Evolutionary conservation across 2,329 filamentous ascomycete species (phyloP).

Genomic region (Colletotrichum acutatum): DNA sequence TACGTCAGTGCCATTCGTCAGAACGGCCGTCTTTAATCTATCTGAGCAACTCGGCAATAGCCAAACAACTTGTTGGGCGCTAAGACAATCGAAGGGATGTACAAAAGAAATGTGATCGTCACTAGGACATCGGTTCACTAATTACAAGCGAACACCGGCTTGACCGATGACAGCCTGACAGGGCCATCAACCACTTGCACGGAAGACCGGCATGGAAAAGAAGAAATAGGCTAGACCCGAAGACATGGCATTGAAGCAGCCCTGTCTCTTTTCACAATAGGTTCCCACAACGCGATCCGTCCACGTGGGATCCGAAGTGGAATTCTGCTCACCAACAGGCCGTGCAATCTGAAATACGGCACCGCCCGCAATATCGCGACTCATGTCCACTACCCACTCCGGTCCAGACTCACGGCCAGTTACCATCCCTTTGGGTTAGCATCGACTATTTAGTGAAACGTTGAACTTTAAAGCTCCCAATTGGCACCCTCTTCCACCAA

Average conservation of each 20-base stretch:
- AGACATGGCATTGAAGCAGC: conserved; percentile 4
- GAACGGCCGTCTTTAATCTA: neutral
- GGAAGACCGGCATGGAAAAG: neutral
- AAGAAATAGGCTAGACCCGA: neutral
- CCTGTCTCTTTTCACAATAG: neutral
- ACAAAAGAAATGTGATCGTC: neutral
- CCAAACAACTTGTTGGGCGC: neutral
- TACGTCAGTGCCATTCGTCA: neutral
- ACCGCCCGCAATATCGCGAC: conserved; percentile 3
- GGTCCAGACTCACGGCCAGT: conserved; percentile 15
- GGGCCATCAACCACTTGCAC: neutral
- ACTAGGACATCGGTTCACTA: neutral
- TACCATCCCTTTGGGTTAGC: conserved; percentile 9
- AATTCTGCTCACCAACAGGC: neutral
- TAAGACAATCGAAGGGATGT: neutral
- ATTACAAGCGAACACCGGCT: neutral
- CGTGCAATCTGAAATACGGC: neutral
- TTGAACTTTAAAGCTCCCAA: conserved; percentile 4
- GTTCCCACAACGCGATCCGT: neutral
- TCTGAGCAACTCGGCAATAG: neutral
- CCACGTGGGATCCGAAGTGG: neutral
- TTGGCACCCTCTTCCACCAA: conserved; percentile 10
- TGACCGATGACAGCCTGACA: conserved; percentile 12
- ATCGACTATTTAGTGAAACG: conserved; percentile 14
- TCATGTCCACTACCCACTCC: conserved; percentile 11